A percentile compares a stretch with the other conserved stretches of the same genome.
Evolutionary conservation across 805 yeast genomes (phyloP).

Genomic region (Starmerella vaccinii): DNA sequence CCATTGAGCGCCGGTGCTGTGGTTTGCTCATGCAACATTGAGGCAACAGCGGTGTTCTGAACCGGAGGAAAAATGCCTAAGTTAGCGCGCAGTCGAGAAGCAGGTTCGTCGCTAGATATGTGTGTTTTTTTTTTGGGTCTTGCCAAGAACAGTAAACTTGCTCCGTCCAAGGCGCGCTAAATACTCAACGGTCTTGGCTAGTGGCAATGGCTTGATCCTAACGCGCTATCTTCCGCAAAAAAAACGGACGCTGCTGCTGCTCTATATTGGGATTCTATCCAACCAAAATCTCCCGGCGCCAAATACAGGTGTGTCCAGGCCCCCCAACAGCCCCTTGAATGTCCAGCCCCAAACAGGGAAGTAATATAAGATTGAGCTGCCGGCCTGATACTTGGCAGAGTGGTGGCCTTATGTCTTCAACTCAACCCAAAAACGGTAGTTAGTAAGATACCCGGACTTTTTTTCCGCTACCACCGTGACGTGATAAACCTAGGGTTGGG

Average conservation of each 20-base stretch:
- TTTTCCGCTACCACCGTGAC: conserved; percentile 1
- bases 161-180: background rate
- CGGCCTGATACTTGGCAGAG: conserved; percentile 3
- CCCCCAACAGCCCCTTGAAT: background rate
- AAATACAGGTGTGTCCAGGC: background rate
- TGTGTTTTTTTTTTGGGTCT: no score
- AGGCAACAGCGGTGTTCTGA: background rate
- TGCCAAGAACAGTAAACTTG: background rate
- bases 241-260: background rate
- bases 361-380: background rate
- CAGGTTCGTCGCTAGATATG: no score
- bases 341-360: background rate
- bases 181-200: background rate
- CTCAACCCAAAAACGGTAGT: conserved; percentile 4
- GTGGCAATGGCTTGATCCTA: background rate
- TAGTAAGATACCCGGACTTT: conserved; percentile 5
- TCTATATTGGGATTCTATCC: background rate
- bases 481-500: conserved; percentile 2
- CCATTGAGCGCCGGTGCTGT: background rate
- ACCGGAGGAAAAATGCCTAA: no score
- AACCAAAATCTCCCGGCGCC: background rate
- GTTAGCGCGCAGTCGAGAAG: no score
- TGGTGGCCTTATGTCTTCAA: background rate
- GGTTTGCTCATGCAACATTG: conserved; percentile 1
- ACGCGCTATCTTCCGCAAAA: background rate